Base-by-base conservation (phyloP, 2,329 filamentous ascomycete species). In the Monosporascus sp. region DNA sequence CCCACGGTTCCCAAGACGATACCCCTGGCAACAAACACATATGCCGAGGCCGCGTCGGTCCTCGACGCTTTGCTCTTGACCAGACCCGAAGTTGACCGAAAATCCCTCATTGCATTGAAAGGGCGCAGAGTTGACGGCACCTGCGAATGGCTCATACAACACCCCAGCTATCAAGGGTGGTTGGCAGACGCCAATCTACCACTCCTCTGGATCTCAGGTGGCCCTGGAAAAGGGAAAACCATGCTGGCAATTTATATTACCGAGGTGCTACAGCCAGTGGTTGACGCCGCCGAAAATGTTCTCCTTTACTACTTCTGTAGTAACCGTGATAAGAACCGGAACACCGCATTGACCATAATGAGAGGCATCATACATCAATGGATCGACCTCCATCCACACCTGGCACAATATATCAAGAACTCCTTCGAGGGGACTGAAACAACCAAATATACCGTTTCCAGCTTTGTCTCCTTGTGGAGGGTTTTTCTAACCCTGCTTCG, bases 151-250 rank as follows among this genome's bases (percentile, higher is more conserved):
- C 44, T 64, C 22, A 48, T 49, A 34, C 50, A 52, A 26, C 45
- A 64, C 52, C 44, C 49, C 17, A 20, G 20, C 14, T 64, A 61
- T 55, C 52, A 52, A 52, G 51, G 55, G 41, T 64, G 60, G 61
- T 45, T 61, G 46, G 37, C 37, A 48, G 43, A 49, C 27, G 3
- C 24, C 7, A 43, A 52, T 48, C 43, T 37, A 47, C 55, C 50
- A 20, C 55, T 64, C 11, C 62, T 66, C 45, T 65, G 63, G 61
- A 58, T 66, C 38, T 59, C 52, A 19, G 63, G 63, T 16, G 59
- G 61, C 20, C 61, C 63, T 52, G 64, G 64, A 49, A 63, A 61
- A 55, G 64, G 64, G 8, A 66, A 66, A 48, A 63, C 63, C 14
- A 64, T 65, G 54, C 46, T 66, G 20, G 49, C 61, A 16, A 63